Base-by-base conservation (phyloP, 2,329 filamentous ascomycete genomes). In the Alternaria arborescens region DNA sequence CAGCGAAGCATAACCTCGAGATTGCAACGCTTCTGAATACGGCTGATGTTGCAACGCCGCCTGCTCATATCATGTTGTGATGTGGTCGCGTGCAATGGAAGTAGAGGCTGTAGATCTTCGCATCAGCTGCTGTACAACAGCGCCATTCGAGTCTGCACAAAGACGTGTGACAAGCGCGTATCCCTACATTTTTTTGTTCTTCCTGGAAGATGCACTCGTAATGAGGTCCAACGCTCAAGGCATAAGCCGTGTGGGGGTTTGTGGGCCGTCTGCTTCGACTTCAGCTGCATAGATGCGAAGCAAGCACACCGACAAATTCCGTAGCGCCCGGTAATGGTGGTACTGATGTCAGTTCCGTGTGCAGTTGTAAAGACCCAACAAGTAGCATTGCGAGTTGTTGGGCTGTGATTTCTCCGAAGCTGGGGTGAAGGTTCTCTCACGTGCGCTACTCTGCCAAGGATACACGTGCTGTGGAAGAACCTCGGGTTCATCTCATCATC, bases 91-190 rank as follows among this genome's bases (percentile, higher is more conserved):
- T 56, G 26, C 54, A 48, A 62, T 47, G 47, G 22, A 30, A 32
- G 34, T 30, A 52, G 46, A 43, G 52, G 50, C 58, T 60, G 56
- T 58, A 57, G 28, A 47, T 46, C 40, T 44, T 55, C 26, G 34
- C 34, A 47, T 61, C 65, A 60, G 62, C 65, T 53, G 67, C 57
- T 56, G 62, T 65, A 58, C 43, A 42, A 68, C 62, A 41, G 41
- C 36, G 34, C 46, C 18, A 41, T 52, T 52, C 41, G 42, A 54
- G 52, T 57, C 34, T 44, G 58, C 32, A 53, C 50, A 64, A 60
- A 44, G 40, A 58, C 52, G 62, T 58, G 50, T 44, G 58, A 61
- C 61, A 50, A 57, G 56, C 65, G 60, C 54, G 54, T 55, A 50
- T 56, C 52, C 61, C 46, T 46, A 48, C 47, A 34, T 54, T 51